Conservation (phyloP, 768 basidiomycete species). For the Suillus lakei region DNA sequence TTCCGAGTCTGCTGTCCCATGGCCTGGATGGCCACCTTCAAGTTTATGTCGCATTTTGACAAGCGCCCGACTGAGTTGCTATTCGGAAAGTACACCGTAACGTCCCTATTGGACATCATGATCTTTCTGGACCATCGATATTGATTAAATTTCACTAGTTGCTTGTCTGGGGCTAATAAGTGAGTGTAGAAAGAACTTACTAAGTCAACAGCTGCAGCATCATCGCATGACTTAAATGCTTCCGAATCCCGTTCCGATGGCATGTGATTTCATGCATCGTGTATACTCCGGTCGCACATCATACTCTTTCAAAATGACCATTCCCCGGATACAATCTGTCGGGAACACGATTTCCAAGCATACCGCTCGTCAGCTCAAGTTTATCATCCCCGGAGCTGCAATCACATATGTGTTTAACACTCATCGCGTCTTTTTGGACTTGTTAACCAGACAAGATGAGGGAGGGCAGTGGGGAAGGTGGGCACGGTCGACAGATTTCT, state of each 20-base stretch:
- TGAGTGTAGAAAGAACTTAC: background rate
- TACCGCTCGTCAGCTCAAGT: constrained; percentile 71
- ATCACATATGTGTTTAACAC: constrained; percentile 69
- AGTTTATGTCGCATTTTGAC: background rate
- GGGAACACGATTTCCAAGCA: constrained; percentile 45
- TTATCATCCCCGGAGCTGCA: constrained; percentile 70
- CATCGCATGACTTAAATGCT: no score
- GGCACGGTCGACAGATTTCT: background rate
- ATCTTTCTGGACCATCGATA: background rate
- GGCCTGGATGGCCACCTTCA: background rate
- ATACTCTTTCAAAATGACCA: constrained; percentile 20
- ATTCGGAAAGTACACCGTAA: background rate
- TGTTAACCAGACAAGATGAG: constrained; percentile 40
- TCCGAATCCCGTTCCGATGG: constrained; percentile 2
- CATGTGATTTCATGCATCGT: background rate
- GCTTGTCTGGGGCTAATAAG: background rate
- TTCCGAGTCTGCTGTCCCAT: background rate
- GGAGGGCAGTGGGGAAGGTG: constrained; percentile 58
- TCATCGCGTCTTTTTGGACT: constrained; percentile 50
- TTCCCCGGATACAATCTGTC: constrained; percentile 16
- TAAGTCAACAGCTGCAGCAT: background rate
- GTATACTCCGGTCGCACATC: background rate
- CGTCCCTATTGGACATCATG: background rate
- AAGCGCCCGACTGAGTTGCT: background rate
- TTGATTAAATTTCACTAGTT: background rate